phyloP scores from a whole-genome alignment of 2,329 filamentous ascomycete species.

The Trichoderma harzianum region DNA sequence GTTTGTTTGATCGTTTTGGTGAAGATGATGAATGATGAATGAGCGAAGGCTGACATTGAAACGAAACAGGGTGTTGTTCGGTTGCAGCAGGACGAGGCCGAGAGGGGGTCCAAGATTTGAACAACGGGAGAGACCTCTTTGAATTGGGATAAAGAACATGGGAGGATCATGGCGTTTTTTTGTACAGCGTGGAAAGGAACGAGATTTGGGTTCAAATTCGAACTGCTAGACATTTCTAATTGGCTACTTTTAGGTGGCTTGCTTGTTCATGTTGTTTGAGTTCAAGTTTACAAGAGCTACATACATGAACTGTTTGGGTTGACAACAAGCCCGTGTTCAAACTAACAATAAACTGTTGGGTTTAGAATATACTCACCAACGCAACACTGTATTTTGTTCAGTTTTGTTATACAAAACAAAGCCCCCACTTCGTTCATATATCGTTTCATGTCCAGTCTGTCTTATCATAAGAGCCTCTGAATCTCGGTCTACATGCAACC shows the following conservation, averaged over 20 bases:
- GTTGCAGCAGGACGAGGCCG: slow-evolving; percentile 41
- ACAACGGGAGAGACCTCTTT: neutral
- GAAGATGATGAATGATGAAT: neutral
- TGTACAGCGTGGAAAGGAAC: neutral
- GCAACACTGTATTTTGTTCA: neutral
- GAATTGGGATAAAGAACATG: neutral
- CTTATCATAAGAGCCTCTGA: neutral
- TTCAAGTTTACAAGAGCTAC: neutral
- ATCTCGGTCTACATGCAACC: neutral
- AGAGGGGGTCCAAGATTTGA: slow-evolving; percentile 35
- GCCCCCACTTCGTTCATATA: neutral
- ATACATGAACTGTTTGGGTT: neutral
- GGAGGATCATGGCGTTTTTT: neutral
- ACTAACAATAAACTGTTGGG: neutral
- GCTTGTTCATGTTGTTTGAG: neutral
- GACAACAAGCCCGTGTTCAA: too few species aligned
- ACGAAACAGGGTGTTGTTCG: slow-evolving; percentile 47
- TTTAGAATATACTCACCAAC: neutral
- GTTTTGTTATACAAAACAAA: neutral
- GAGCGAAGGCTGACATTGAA: neutral
- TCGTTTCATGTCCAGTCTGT: neutral
- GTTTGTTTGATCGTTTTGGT: neutral
- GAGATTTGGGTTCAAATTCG: neutral
- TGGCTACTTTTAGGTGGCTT: neutral
- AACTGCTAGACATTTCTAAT: neutral